These are phyloP conservation scores for Alternaria gansuensis DNA, from an alignment of 2,329 filamentous ascomycete species.

Conservation along the genomic window DNA sequence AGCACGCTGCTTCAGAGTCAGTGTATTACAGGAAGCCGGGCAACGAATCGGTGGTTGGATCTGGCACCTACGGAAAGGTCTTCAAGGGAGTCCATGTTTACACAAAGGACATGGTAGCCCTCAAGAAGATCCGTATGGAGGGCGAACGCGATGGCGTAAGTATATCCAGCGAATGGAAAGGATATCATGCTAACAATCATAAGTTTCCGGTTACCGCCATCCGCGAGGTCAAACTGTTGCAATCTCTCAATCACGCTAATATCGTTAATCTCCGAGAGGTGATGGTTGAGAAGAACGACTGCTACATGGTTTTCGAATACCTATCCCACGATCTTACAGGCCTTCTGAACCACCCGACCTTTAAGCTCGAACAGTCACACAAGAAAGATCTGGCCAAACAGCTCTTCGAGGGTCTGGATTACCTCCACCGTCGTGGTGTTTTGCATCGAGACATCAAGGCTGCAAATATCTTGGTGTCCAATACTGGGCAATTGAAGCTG, in stretches of 20 bases:
- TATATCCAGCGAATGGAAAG: slow-evolving; percentile 13
- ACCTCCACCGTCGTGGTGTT: slow-evolving; percentile 91
- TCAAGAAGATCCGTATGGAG: slow-evolving; percentile 94
- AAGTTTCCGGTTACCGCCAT: slow-evolving; percentile 87
- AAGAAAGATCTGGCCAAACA: slow-evolving; percentile 94
- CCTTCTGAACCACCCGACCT: slow-evolving; percentile 91
- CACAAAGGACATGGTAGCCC: slow-evolving; percentile 80
- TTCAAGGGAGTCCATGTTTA: slow-evolving; percentile 96
- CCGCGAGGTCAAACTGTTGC: slow-evolving; percentile 89
- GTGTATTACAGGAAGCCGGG: slow-evolving; percentile 95
- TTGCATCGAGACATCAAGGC: slow-evolving; percentile 98
- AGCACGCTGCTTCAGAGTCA: slow-evolving; percentile 81
- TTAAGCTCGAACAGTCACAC: slow-evolving; percentile 82
- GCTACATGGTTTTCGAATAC: slow-evolving; percentile 99
- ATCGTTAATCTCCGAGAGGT: slow-evolving; percentile 86
- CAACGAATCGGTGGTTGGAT: slow-evolving; percentile 96
- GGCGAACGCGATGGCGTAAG: slow-evolving; percentile 80
- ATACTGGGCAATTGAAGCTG: slow-evolving; percentile 85
- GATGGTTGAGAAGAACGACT: slow-evolving; percentile 98
- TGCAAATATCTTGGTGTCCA: slow-evolving; percentile 95
- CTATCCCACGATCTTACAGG: slow-evolving; percentile 95
- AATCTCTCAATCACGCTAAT: slow-evolving; percentile 82
- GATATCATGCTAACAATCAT: slow-evolving; percentile 35
- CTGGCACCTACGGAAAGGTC: slow-evolving; percentile 94
- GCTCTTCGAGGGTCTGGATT: slow-evolving; percentile 91